Evolutionary conservation across 805 yeast genomes (phyloP).

Genomic region (Schizosaccharomyces pombe): ASM294v3 CU329670.1:5169001-5169500

Average conservation of each 20-base stretch:
- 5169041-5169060: neutral
- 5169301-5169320: slow-evolving; percentile 4
- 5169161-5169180: neutral
- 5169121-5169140: neutral
- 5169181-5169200: too few species aligned
- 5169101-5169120: neutral
- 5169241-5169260: neutral
- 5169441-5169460: neutral
- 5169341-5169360: neutral
- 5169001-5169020: neutral
- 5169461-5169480: slow-evolving; percentile 4
- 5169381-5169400: slow-evolving; percentile 1
- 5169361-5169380: neutral
- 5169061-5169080: neutral
- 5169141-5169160: neutral
- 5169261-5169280: neutral
- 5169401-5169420: slow-evolving; percentile 1
- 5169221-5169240: neutral
- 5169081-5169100: neutral
- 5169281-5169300: neutral
- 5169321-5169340: neutral
- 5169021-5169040: neutral
- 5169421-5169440: neutral
- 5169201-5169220: neutral
- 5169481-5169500: slow-evolving; percentile 2